Evolutionary conservation across 2,329 filamentous ascomycete genomes (phyloP).

Genomic region (Basipetospora chlamydospora): DNA sequence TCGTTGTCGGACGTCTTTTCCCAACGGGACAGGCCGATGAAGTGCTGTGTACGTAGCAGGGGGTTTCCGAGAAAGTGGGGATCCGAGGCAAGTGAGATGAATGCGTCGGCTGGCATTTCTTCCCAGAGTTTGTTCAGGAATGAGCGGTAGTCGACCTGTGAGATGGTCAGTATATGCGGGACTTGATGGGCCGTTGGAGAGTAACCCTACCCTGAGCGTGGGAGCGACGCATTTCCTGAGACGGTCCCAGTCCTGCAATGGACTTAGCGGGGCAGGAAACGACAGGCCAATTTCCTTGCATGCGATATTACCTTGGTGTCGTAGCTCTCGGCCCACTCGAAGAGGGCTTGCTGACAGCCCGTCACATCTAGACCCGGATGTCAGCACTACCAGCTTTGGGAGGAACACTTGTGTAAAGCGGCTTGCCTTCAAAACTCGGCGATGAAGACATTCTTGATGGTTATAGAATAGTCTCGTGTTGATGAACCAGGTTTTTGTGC

Average conservation of each 20-base stretch:
- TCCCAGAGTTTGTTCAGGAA: constrained; percentile 41
- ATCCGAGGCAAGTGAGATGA: constrained; percentile 35
- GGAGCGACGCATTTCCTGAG: constrained; percentile 37
- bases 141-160: constrained; percentile 13
- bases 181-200: no score
- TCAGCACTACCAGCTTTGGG: no score
- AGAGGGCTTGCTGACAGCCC: constrained; percentile 14
- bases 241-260: constrained; percentile 35
- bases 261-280: no score
- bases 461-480: no score
- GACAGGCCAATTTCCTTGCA: no score
- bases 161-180: no score
- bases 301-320: constrained; percentile 39
- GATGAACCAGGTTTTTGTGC: no score
- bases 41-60: constrained; percentile 40
- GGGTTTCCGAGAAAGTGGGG: constrained; percentile 37
- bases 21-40: constrained; percentile 38
- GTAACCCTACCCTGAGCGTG: constrained; percentile 22
- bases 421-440: neutral
- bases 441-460: constrained; percentile 5
- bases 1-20: constrained; percentile 30
- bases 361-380: no score
- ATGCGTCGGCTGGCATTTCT: constrained; percentile 38
- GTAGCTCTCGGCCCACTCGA: constrained; percentile 51
- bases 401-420: no score